These are phyloP conservation scores for Colletotrichum euphorbiae DNA, from an alignment of 2,329 filamentous ascomycete genomes.

Conservation along the genomic window DNA sequence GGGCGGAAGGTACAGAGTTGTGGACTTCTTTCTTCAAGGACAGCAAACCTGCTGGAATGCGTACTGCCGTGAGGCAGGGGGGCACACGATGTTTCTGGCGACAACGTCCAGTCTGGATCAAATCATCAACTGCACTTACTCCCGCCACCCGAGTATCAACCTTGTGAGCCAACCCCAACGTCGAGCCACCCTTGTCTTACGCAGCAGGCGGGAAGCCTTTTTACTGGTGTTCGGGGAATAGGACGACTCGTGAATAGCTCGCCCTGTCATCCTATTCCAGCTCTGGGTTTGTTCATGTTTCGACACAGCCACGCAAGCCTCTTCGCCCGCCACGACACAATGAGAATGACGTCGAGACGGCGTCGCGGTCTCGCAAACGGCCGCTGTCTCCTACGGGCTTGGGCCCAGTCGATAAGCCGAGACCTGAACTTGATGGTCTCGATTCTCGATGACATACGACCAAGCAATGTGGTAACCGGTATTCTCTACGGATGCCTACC, in stretches of 20 bases:
- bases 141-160: neutral
- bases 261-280: neutral
- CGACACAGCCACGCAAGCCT: too few relatives aligned
- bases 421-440: neutral
- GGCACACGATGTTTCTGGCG: too few relatives aligned
- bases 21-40: too few relatives aligned
- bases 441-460: neutral
- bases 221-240: conserved; percentile 25
- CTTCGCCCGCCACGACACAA: too few relatives aligned
- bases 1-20: too few relatives aligned
- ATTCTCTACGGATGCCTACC: neutral
- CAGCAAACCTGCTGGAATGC: too few relatives aligned
- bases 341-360: too few relatives aligned
- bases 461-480: neutral
- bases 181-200: neutral
- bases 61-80: too few relatives aligned
- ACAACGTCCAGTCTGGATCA: too few relatives aligned
- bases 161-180: neutral
- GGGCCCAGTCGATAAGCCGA: neutral
- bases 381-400: neutral
- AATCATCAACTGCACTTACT: too few relatives aligned
- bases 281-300: too few relatives aligned
- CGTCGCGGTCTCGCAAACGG: too few relatives aligned
- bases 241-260: conserved; percentile 14
- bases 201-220: neutral